These are phyloP conservation scores for Hypericum androsaemum DNA, from an alignment of 345 rosid genomes.

Conservation along the genomic window DNA sequence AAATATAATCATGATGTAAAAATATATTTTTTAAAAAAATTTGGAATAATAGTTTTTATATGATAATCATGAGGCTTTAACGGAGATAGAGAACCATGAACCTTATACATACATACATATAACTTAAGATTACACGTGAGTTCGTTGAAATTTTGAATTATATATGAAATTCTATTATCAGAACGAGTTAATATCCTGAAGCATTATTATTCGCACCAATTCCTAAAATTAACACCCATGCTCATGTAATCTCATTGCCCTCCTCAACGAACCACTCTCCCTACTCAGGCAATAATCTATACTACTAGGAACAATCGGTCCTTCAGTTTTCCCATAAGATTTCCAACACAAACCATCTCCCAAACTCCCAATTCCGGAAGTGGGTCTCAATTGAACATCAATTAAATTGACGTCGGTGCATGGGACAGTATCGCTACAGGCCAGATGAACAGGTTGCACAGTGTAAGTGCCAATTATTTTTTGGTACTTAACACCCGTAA, in stretches of 20 bases:
- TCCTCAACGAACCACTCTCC: constrained; percentile 24
- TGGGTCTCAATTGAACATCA: constrained; percentile 51
- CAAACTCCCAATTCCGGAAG: constrained; percentile 21
- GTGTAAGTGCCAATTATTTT: constrained; percentile 58
- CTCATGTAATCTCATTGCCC: constrained; percentile 45
- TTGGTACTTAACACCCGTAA: constrained; percentile 49
- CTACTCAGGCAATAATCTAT: constrained; percentile 64
- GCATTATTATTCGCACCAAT: too few relatives aligned
- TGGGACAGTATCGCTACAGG: constrained; percentile 62
- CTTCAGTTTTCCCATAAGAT: constrained; percentile 69
- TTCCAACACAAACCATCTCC: constrained; percentile 60
- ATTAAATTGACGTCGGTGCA: constrained; percentile 62
- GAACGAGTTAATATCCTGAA: too few relatives aligned
- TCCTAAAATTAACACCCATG: constrained; percentile 24
- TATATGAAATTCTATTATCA: too few relatives aligned
- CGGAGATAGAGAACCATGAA: too few relatives aligned
- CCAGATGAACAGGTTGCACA: constrained; percentile 55
- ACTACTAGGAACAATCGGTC: constrained; percentile 68
- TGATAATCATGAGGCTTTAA: too few relatives aligned
- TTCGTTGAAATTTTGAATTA: too few relatives aligned
- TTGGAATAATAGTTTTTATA: too few relatives aligned
- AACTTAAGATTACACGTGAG: too few relatives aligned
- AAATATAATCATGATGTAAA: too few relatives aligned
- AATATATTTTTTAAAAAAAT: too few relatives aligned
- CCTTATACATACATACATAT: too few relatives aligned